Evolutionary conservation across 768 basidiomycete species (phyloP), one percentile per base, ranked within the genome.

Genomic region (Hemileccinum impolitum): DNA sequence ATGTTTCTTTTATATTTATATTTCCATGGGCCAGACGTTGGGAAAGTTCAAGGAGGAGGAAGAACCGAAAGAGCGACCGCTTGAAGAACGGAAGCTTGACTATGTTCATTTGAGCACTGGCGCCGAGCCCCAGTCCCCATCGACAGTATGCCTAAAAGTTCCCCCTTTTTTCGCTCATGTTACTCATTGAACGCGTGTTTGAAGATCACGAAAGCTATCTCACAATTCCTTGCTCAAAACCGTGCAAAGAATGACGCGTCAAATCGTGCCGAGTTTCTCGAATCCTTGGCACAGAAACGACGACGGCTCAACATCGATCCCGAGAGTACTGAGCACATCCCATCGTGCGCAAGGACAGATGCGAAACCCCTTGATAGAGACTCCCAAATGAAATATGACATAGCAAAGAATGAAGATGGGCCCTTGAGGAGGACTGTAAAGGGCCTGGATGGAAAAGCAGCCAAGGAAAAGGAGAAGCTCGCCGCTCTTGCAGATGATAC

Each of bases 381-480:
- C 48, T 70, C 80, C 1, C 90, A 91, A 59, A 89, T 91, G 75
- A 87, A 87, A 63, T 91, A 90, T 55, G 90, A 92, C 62, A 86
- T 92, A 53, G 85, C 84, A n/a, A 88, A 82, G 67, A 90, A 91
- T 53, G 84, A 82, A 46, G 86, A 87, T 32, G 89, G 89, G 0
- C 87, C 88, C 1, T 70, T 92, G 37, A 75, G 78, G 26, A 74
- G 80, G 56, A 89, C 83, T 0, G 58, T 81, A 53, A 75, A 76
- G 56, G 64, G 59, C 19, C 44, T 44, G 0, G 53, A 43, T 34
- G 50, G 43, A 26, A 59, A 52, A 31, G 56, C 43, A 45, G 25
- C 39, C 14, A 50, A 48, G 26, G 31, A 28, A 18, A 57, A 50
- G 34, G 47, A 52, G 23, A 56, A 44, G 15, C 39, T 58, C 8